These are phyloP conservation scores for Calonectria fujianensis DNA, from an alignment of 2,329 filamentous ascomycete genomes.

Conservation along the genomic window DNA sequence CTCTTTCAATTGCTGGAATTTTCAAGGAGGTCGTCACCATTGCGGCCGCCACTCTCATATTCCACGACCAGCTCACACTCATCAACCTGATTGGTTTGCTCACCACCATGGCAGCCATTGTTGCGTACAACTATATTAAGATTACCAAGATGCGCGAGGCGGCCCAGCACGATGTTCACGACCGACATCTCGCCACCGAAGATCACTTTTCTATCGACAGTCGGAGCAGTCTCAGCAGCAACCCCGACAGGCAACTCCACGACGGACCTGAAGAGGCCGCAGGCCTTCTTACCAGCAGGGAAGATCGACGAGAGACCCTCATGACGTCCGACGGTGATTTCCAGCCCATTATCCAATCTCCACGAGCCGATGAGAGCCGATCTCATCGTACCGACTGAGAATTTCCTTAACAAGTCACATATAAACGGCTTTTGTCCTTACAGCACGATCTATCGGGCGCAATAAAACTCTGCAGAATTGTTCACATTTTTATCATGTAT, in stretches of 20 bases:
- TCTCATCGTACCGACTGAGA: conserved; percentile 41
- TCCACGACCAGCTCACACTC: conserved; percentile 89
- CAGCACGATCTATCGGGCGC: conserved; percentile 40
- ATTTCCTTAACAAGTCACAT: conserved; percentile 35
- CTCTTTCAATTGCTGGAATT: conserved; percentile 95
- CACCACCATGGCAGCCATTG: conserved; percentile 92
- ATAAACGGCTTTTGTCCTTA: conserved; percentile 34
- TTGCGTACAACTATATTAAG: conserved; percentile 95
- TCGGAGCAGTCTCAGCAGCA: conserved; percentile 63
- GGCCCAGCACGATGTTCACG: conserved; percentile 74
- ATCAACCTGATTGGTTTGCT: conserved; percentile 91
- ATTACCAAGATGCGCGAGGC: conserved; percentile 91
- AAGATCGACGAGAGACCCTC: conserved; percentile 60
- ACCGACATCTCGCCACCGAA: conserved; percentile 60
- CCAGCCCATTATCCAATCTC: conserved; percentile 58
- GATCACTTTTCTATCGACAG: conserved; percentile 59
- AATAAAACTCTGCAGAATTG: conserved; percentile 16
- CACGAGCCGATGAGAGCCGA: conserved; percentile 42
- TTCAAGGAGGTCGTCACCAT: conserved; percentile 99
- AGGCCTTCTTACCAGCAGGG: conserved; percentile 65
- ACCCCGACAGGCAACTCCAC: conserved; percentile 63
- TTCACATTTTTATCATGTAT: conserved; percentile 45
- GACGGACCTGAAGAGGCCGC: conserved; percentile 67
- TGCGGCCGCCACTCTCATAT: conserved; percentile 88
- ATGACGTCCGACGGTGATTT: conserved; percentile 65